A percentile compares a stretch with the other conserved stretches of the same genome.
phyloP scores from a whole-genome alignment of 352 stramenopile genomes.

The Phytophthora nicotianae region DNA sequence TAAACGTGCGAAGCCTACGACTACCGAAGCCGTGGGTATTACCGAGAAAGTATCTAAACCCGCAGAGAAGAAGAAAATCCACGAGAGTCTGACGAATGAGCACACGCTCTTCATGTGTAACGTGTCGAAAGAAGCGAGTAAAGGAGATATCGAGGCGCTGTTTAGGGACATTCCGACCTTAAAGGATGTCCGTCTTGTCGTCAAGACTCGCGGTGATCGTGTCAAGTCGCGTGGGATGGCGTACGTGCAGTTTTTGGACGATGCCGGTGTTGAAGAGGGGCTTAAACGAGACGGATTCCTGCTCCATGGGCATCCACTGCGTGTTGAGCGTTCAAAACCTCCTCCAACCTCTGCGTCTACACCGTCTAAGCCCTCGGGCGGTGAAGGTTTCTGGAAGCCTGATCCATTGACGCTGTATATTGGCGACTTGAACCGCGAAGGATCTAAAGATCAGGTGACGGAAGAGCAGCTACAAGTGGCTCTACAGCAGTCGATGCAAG shows the following conservation, averaged over 20 bases:
- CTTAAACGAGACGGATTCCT: slow-evolving; percentile 39
- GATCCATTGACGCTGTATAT: slow-evolving; percentile 65
- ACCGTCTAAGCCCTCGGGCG: slow-evolving; percentile 1
- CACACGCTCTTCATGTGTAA: slow-evolving; percentile 77
- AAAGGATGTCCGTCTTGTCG: slow-evolving; percentile 65
- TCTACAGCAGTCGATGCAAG: slow-evolving; percentile 48
- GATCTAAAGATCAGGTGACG: slow-evolving; percentile 38
- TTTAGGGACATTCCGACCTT: slow-evolving; percentile 55
- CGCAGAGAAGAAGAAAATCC: slow-evolving; percentile 37
- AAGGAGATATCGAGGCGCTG: slow-evolving; percentile 56
- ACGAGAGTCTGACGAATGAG: slow-evolving; percentile 57
- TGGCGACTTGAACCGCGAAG: slow-evolving; percentile 43
- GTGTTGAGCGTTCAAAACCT: slow-evolving; percentile 60
- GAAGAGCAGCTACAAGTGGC: slow-evolving; percentile 44
- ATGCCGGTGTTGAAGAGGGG: slow-evolving; percentile 41
- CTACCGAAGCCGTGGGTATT: slow-evolving; percentile 2
- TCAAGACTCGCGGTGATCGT: slow-evolving; percentile 62
- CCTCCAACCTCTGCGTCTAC: slow-evolving; percentile 25
- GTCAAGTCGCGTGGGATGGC: slow-evolving; percentile 77
- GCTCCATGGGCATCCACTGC: slow-evolving; percentile 47
- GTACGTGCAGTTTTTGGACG: slow-evolving; percentile 70
- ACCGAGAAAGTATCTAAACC: neutral
- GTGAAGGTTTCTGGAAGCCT: slow-evolving; percentile 50
- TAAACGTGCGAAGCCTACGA: slow-evolving; percentile 37
- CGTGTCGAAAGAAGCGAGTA: slow-evolving; percentile 58